Percentiles rank a stretch among this genome's conserved stretches.
phyloP scores from a whole-genome alignment of 305 asterid species.

The Petunia hybrid region DNA sequence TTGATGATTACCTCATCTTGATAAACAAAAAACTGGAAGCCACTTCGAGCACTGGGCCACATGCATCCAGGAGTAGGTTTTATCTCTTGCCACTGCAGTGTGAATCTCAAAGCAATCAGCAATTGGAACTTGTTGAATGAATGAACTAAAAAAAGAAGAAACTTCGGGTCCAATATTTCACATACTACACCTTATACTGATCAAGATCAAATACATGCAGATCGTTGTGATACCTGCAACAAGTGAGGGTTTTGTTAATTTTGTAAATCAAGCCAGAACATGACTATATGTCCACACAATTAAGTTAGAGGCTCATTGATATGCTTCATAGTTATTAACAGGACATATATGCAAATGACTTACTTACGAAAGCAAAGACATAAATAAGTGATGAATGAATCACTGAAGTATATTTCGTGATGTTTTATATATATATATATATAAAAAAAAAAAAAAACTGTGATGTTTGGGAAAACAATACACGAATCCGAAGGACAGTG shows the following conservation, averaged over 20 bases:
- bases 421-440: neutral
- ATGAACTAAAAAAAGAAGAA: conserved; percentile 6
- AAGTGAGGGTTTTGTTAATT: conserved; percentile 39
- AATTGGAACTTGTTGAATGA: neutral
- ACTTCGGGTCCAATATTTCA: conserved; percentile 22
- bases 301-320: neutral
- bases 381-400: neutral
- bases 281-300: neutral
- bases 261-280: neutral
- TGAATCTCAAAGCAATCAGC: conserved; percentile 30
- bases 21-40: conserved; percentile 85
- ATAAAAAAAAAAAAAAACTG: neutral
- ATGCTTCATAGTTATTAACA: neutral
- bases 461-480: neutral
- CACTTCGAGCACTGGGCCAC: conserved; percentile 99
- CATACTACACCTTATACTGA: conserved; percentile 69
- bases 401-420: neutral
- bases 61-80: conserved; percentile 87
- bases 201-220: conserved; percentile 92
- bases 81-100: conserved; percentile 93
- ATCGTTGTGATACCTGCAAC: conserved; percentile 89
- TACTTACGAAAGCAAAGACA: neutral
- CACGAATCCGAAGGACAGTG: neutral
- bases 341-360: conserved; percentile 2
- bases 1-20: conserved; percentile 75